A percentile compares a stretch with the other conserved stretches of the same genome.
Evolutionary conservation across 257 asterid species (phyloP).

Genomic region (Dorcoceras hygrometricum): DNA sequence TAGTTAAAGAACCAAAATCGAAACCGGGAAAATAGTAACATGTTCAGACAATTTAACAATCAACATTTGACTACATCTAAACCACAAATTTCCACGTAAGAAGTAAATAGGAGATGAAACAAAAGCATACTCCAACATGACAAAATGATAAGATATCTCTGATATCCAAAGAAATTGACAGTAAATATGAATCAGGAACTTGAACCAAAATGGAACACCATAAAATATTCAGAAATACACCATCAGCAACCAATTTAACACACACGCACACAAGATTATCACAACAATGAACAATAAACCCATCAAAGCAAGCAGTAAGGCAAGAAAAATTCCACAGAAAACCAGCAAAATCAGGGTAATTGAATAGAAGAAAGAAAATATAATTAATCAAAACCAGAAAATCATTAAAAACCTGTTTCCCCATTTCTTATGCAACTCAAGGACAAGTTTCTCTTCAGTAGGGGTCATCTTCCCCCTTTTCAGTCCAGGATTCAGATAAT

Average conservation of each 20-base stretch:
- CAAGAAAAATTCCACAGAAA: too few species aligned
- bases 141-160: too few species aligned
- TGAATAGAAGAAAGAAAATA: too few species aligned
- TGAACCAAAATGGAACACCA: background rate
- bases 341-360: background rate
- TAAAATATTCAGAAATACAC: background rate
- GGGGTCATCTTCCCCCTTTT: slow-evolving; percentile 85
- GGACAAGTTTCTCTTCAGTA: slow-evolving; percentile 67
- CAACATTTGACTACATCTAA: too few species aligned
- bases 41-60: too few species aligned
- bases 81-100: too few species aligned
- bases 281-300: background rate
- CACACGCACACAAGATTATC: background rate
- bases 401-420: slow-evolving; percentile 60
- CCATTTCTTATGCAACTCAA: slow-evolving; percentile 77
- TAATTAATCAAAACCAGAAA: background rate
- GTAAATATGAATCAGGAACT: background rate
- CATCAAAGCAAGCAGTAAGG: background rate
- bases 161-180: too few species aligned
- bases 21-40: too few species aligned
- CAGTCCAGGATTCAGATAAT: slow-evolving; percentile 79
- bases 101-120: too few species aligned
- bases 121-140: too few species aligned
- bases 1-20: too few species aligned
- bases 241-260: background rate